Evolutionary conservation across 2,329 filamentous ascomycete species (phyloP).

Genomic region (Zasmidium angulare): DNA sequence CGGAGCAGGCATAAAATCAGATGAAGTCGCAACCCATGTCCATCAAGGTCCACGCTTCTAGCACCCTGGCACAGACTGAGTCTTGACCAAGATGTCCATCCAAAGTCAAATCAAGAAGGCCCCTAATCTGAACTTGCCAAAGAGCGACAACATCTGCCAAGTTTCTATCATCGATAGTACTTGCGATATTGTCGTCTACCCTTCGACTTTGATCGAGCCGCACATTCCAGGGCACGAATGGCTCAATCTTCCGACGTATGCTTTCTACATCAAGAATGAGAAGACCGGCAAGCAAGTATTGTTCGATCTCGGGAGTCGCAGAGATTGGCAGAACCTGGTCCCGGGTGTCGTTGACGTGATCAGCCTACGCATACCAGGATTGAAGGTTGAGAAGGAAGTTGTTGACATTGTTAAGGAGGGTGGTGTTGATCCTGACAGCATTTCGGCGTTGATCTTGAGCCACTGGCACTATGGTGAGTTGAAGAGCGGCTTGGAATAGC

Average conservation of each 20-base stretch:
- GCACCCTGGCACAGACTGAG: background rate
- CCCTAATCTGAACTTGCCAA: slow-evolving; percentile 16
- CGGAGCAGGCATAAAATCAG: background rate
- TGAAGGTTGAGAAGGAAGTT: slow-evolving; percentile 31
- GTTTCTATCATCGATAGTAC: slow-evolving; percentile 22
- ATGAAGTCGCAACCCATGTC: background rate
- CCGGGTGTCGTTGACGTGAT: slow-evolving; percentile 17
- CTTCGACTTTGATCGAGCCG: slow-evolving; percentile 79
- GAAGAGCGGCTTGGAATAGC: slow-evolving; percentile 32
- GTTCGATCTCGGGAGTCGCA: slow-evolving; percentile 45
- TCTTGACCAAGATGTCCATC: slow-evolving; percentile 13
- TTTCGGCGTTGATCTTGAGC: slow-evolving; percentile 44
- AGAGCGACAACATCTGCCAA: slow-evolving; percentile 15
- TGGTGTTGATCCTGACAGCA: slow-evolving; percentile 32
- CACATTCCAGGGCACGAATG: slow-evolving; percentile 20
- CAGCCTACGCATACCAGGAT: slow-evolving; percentile 19
- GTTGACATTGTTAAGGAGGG: slow-evolving; percentile 35
- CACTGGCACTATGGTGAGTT: slow-evolving; percentile 38
- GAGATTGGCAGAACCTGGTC: slow-evolving; percentile 43
- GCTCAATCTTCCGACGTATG: slow-evolving; percentile 21
- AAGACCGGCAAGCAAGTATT: slow-evolving; percentile 35
- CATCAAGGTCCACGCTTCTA: slow-evolving; percentile 9
- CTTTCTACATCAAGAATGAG: slow-evolving; percentile 16
- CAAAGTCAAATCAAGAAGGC: slow-evolving; percentile 12
- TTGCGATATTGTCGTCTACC: slow-evolving; percentile 18